Evolutionary conservation across 371 early-diverging fungal species (phyloP).

Genomic region (Mortierella sp.): DNA sequence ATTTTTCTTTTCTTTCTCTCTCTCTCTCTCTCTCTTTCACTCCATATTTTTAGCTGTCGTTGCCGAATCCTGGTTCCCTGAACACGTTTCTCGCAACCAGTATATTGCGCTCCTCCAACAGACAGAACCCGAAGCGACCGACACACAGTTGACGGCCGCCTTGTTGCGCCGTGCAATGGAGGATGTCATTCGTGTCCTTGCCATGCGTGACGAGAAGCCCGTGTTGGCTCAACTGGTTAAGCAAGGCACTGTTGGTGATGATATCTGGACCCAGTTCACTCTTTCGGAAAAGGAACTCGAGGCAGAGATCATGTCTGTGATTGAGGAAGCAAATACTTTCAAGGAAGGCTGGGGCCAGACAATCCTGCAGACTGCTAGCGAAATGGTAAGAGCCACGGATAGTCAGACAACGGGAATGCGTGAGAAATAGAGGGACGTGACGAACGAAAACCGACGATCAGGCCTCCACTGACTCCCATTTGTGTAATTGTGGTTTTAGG

Average conservation of each 20-base stretch:
- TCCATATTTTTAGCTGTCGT: slow-evolving; percentile 44
- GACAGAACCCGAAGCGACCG: slow-evolving; percentile 67
- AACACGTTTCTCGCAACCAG: slow-evolving; percentile 72
- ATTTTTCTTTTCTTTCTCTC: background rate
- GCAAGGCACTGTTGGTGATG: slow-evolving; percentile 90
- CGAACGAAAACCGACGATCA: too few species aligned
- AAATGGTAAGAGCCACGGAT: slow-evolving; percentile 61
- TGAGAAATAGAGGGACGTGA: background rate
- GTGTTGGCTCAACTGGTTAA: slow-evolving; percentile 81
- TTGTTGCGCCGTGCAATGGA: slow-evolving; percentile 89
- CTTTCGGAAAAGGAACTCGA: slow-evolving; percentile 88
- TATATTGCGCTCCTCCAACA: slow-evolving; percentile 76
- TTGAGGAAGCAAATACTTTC: slow-evolving; percentile 83
- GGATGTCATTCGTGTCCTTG: slow-evolving; percentile 78
- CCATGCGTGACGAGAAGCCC: slow-evolving; percentile 88
- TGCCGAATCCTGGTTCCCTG: slow-evolving; percentile 79
- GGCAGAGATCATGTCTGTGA: slow-evolving; percentile 83
- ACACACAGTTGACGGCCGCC: slow-evolving; percentile 76
- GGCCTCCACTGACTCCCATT: too few species aligned
- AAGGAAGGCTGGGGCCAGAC: slow-evolving; percentile 88
- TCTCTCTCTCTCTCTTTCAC: slow-evolving; percentile 6
- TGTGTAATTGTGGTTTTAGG: slow-evolving; percentile 8
- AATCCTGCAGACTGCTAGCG: slow-evolving; percentile 86
- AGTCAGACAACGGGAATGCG: background rate
- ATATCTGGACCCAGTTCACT: slow-evolving; percentile 82